Evolutionary conservation across 148 eudicot genomes (phyloP).

Genomic region (Heliosperma pusillum): DNA sequence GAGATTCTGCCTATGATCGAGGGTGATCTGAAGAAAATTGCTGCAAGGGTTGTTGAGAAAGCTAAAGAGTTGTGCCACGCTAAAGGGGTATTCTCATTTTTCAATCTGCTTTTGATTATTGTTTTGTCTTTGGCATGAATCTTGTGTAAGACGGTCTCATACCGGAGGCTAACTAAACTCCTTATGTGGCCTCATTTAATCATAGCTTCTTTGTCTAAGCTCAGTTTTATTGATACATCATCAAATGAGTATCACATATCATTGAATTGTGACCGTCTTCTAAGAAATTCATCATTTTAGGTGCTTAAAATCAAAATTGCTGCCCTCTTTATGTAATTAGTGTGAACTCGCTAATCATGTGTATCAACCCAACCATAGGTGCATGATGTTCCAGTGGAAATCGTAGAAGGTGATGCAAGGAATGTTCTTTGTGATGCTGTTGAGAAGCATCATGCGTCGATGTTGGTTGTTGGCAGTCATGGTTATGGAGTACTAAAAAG

Average conservation of each 20-base stretch:
- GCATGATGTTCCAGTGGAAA: conserved; percentile 42
- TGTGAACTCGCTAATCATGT: not conserved
- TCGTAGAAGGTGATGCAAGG: conserved; percentile 76
- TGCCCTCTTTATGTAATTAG: not conserved
- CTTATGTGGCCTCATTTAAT: too few species aligned
- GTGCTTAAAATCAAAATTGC: not conserved
- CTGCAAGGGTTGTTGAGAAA: conserved; percentile 31
- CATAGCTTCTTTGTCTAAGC: too few species aligned
- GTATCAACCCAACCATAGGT: conserved; percentile 29
- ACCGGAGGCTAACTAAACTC: too few species aligned
- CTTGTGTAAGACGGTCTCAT: too few species aligned
- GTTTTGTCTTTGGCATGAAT: too few species aligned
- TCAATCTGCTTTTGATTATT: not conserved
- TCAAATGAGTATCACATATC: too few species aligned
- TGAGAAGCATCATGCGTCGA: conserved; percentile 62
- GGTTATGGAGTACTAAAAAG: conserved; percentile 83
- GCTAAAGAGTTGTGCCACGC: conserved; percentile 41
- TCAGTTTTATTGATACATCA: too few species aligned
- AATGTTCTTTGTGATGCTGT: conserved; percentile 75
- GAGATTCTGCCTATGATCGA: conserved; percentile 46
- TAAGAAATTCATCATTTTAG: not conserved
- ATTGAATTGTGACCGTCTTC: not conserved
- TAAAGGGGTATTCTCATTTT: conserved; percentile 34
- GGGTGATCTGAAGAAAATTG: conserved; percentile 42
- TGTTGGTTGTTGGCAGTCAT: conserved; percentile 74